Conservation (phyloP, 2,329 filamentous ascomycete species). For the Arthrobotrys sinensis region DNA sequence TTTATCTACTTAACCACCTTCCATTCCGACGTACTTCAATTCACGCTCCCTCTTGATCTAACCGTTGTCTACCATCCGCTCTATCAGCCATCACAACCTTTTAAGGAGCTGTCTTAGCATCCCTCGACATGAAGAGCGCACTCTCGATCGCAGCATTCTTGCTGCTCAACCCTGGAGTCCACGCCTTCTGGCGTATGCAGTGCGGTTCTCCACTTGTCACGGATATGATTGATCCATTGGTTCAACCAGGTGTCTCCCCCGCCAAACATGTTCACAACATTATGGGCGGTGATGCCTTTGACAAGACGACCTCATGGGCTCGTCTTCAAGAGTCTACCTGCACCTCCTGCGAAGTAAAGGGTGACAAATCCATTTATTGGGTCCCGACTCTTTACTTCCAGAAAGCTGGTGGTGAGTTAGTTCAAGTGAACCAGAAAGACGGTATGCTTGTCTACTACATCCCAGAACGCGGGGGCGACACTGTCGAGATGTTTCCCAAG, state of each 20-base stretch:
- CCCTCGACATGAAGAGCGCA: slow-evolving; percentile 36
- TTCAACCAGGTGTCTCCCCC: slow-evolving; percentile 75
- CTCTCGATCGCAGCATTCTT: slow-evolving; percentile 63
- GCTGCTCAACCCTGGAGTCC: slow-evolving; percentile 63
- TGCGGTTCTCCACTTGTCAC: slow-evolving; percentile 80
- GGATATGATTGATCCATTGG: slow-evolving; percentile 82
- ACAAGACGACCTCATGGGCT: slow-evolving; percentile 72
- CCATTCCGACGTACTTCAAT: slow-evolving; percentile 1
- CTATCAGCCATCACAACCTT: slow-evolving; percentile 17
- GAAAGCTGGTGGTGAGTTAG: slow-evolving; percentile 77
- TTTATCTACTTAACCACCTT: slow-evolving; percentile 32
- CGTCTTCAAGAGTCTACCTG: slow-evolving; percentile 77
- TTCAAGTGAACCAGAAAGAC: slow-evolving; percentile 81
- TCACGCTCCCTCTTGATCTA: slow-evolving; percentile 11
- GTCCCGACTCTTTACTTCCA: slow-evolving; percentile 84
- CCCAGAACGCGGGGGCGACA: slow-evolving; percentile 71
- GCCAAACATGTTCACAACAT: slow-evolving; percentile 79
- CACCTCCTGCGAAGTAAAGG: slow-evolving; percentile 83
- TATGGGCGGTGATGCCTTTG: slow-evolving; percentile 81
- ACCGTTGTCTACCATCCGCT: slow-evolving; percentile 9
- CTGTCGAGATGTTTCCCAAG: slow-evolving; percentile 80
- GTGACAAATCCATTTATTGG: slow-evolving; percentile 94
- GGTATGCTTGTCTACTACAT: slow-evolving; percentile 85
- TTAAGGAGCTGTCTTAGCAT: slow-evolving; percentile 4
- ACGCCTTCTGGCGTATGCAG: slow-evolving; percentile 90